phyloP scores from a whole-genome alignment of 1,139 yeast genomes.

The Scheffersomyces segobiensis region DNA sequence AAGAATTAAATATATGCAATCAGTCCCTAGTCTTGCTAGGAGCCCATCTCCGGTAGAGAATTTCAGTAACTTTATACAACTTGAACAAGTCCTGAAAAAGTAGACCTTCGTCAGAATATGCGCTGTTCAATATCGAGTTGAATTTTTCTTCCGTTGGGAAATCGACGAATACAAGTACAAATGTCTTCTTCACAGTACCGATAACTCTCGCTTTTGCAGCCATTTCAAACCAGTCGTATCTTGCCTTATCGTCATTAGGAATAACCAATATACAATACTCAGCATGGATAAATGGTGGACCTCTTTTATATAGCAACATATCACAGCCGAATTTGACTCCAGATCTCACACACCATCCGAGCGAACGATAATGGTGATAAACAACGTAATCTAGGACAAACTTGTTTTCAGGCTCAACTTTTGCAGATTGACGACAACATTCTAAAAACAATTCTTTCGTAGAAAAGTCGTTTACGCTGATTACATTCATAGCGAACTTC shows the following conservation, averaged over 20 bases:
- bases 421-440: slow-evolving; percentile 17
- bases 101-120: slow-evolving; percentile 17
- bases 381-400: slow-evolving; percentile 64
- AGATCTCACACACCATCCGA: slow-evolving; percentile 93
- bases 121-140: slow-evolving; percentile 19
- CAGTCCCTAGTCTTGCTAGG: slow-evolving; percentile 81
- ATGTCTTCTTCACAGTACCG: slow-evolving; percentile 81
- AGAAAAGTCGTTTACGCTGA: slow-evolving; percentile 23
- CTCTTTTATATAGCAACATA: slow-evolving; percentile 75
- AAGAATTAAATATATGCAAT: slow-evolving; percentile 2
- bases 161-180: slow-evolving; percentile 69
- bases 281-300: slow-evolving; percentile 96
- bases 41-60: slow-evolving; percentile 76
- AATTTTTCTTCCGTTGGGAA: slow-evolving; percentile 40
- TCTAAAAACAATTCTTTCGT: slow-evolving; percentile 26
- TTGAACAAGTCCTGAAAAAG: slow-evolving; percentile 35
- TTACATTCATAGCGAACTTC: slow-evolving; percentile 47
- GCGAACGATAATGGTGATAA: slow-evolving; percentile 83
- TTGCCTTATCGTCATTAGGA: slow-evolving; percentile 32
- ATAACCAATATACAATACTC: slow-evolving; percentile 69
- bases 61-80: slow-evolving; percentile 56
- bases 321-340: slow-evolving; percentile 93
- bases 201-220: slow-evolving; percentile 77
- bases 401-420: slow-evolving; percentile 26
- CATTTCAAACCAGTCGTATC: slow-evolving; percentile 57